A percentile compares a stretch with the other conserved stretches of the same genome.
phyloP scores from a whole-genome alignment of 352 stramenopile species.

The Phytophthora europaea region DNA sequence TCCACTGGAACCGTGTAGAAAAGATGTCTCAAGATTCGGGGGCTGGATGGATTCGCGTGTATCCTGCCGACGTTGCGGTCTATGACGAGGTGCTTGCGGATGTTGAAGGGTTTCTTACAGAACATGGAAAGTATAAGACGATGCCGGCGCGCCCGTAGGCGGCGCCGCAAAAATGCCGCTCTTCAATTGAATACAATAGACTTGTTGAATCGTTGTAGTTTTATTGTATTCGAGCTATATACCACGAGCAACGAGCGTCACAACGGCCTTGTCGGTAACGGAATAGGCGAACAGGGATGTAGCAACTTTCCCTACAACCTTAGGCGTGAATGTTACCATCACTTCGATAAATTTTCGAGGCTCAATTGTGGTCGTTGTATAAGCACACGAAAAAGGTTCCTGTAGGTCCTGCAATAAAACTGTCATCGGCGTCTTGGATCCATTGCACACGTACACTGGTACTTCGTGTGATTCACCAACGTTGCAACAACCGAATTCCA shows the following conservation, averaged over 20 bases:
- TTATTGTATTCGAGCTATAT: constrained; percentile 42
- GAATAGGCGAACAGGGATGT: constrained; percentile 88
- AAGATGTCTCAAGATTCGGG: constrained; percentile 92
- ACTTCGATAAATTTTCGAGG: constrained; percentile 89
- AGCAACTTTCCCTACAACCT: constrained; percentile 82
- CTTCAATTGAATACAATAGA: constrained; percentile 34
- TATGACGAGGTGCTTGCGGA: constrained; percentile 83
- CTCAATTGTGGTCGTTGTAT: constrained; percentile 83
- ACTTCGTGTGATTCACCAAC: constrained; percentile 84
- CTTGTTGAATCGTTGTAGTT: constrained; percentile 9
- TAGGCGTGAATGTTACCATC: constrained; percentile 77
- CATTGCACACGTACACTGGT: constrained; percentile 90
- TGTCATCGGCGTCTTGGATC: constrained; percentile 80
- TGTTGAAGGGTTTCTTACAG: constrained; percentile 75
- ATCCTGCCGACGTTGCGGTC: constrained; percentile 77
- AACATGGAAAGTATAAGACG: constrained; percentile 55
- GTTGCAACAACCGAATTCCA: constrained; percentile 82
- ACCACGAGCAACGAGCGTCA: constrained; percentile 81
- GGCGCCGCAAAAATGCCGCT: constrained; percentile 13
- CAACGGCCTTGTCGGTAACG: constrained; percentile 78
- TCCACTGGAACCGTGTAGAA: constrained; percentile 90
- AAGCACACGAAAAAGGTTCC: constrained; percentile 80
- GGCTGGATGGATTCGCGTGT: constrained; percentile 88
- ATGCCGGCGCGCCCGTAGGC: constrained; percentile 32
- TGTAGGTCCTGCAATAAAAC: constrained; percentile 86